Evolutionary conservation across 768 basidiomycete genomes (phyloP).

Genomic region (Suillus luteus): DNA sequence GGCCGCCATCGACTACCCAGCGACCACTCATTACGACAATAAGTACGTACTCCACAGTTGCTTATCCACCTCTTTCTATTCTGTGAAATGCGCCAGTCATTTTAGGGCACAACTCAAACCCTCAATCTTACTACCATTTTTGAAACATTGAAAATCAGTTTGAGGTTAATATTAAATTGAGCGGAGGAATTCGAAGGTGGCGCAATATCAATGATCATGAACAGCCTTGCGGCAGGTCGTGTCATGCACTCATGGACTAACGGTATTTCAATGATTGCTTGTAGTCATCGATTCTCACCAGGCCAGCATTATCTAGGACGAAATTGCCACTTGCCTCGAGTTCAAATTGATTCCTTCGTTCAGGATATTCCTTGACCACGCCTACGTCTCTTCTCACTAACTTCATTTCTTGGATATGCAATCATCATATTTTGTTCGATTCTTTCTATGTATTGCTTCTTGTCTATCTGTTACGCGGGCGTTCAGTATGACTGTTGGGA

Average conservation of each 20-base stretch:
- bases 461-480: background rate
- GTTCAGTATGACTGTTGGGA: background rate
- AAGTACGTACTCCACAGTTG: background rate
- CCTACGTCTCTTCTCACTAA: slow-evolving; percentile 8
- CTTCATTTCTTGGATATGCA: slow-evolving; percentile 27
- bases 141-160: background rate
- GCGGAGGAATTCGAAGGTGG: background rate
- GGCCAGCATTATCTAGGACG: background rate
- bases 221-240: background rate
- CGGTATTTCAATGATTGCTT: background rate
- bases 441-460: slow-evolving; percentile 23
- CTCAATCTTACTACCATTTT: background rate
- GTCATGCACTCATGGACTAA: background rate
- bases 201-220: background rate
- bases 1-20: background rate
- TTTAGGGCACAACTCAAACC: background rate
- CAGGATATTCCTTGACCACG: background rate
- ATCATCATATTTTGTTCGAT: slow-evolving; percentile 25
- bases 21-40: background rate
- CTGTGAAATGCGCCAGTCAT: background rate
- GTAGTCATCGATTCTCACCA: background rate
- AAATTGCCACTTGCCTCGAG: background rate
- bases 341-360: background rate
- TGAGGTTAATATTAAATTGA: background rate
- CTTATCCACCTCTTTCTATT: background rate